Percentiles rank a stretch among this genome's conserved stretches.
phyloP scores from a whole-genome alignment of 352 stramenopile species.

The Pythium guiyangense region DNA sequence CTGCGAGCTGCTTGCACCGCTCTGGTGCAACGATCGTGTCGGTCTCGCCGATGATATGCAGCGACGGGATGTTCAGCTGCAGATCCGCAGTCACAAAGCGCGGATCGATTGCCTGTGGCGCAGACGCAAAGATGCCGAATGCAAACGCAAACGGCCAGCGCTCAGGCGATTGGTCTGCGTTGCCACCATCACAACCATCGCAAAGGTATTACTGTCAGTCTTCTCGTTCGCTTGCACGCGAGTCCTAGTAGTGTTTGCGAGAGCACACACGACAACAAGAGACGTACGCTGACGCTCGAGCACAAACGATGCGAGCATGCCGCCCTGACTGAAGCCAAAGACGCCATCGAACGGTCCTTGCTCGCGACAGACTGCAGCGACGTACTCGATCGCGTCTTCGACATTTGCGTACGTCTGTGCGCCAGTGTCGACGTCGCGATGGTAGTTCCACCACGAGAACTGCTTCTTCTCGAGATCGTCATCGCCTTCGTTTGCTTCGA shows the following conservation, averaged over 20 bases:
- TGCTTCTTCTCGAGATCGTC: constrained; percentile 30
- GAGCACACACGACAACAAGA: background rate
- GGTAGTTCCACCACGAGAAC: constrained; percentile 74
- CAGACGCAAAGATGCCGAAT: constrained; percentile 74
- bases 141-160: constrained; percentile 55
- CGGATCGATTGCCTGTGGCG: constrained; percentile 36
- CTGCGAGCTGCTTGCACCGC: constrained; percentile 48
- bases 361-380: constrained; percentile 49
- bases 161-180: constrained; percentile 27
- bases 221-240: background rate
- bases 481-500: constrained; percentile 5
- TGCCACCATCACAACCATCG: background rate
- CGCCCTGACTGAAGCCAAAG: constrained; percentile 84
- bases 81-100: constrained; percentile 32
- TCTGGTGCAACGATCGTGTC: constrained; percentile 61
- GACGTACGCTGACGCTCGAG: constrained; percentile 67
- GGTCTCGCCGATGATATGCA: constrained; percentile 82
- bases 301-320: constrained; percentile 59
- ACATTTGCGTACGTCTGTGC: constrained; percentile 41
- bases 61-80: constrained; percentile 53
- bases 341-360: constrained; percentile 82
- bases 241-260: background rate
- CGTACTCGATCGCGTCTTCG: constrained; percentile 62
- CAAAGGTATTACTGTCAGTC: background rate
- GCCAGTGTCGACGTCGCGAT: constrained; percentile 33